Evolutionary conservation across 306 rosid genomes (phyloP).

Genomic region (Pachyrhizus erosus): DNA sequence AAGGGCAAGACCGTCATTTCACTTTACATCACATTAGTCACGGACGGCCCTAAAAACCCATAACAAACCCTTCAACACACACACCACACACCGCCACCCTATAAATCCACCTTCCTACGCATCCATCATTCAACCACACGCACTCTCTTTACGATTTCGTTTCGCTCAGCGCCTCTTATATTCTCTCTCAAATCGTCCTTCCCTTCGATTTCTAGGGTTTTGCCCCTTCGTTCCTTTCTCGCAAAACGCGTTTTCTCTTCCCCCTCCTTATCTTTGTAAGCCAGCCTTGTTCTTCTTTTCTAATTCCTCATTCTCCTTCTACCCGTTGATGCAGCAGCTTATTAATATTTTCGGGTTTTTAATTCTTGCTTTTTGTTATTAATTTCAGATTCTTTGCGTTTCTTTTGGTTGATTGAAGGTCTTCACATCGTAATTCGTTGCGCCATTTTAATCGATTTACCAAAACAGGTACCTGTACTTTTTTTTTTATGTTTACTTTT

Average conservation of each 20-base stretch:
- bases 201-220: not conserved
- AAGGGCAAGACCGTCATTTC: conserved; percentile 48
- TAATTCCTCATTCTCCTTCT: too few species aligned
- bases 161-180: too few species aligned
- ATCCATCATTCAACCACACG: not conserved
- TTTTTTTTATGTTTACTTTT: not conserved
- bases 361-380: not conserved
- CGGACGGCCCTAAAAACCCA: conserved; percentile 21
- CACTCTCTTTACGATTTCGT: not conserved
- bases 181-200: not conserved
- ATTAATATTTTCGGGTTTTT: not conserved
- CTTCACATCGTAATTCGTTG: not conserved
- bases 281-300: too few species aligned
- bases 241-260: too few species aligned
- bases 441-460: conserved; percentile 4
- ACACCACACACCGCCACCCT: conserved; percentile 20
- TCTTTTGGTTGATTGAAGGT: conserved; percentile 7
- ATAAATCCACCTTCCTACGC: conserved; percentile 14
- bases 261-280: too few species aligned
- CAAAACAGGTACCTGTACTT: conserved; percentile 28
- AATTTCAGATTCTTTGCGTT: not conserved
- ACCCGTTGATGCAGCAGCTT: too few species aligned
- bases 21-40: not conserved
- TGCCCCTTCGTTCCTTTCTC: too few species aligned
- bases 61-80: conserved; percentile 28